Conservation (phyloP, 2,329 filamentous ascomycete genomes). For the Aspergillus sp. region DNA sequence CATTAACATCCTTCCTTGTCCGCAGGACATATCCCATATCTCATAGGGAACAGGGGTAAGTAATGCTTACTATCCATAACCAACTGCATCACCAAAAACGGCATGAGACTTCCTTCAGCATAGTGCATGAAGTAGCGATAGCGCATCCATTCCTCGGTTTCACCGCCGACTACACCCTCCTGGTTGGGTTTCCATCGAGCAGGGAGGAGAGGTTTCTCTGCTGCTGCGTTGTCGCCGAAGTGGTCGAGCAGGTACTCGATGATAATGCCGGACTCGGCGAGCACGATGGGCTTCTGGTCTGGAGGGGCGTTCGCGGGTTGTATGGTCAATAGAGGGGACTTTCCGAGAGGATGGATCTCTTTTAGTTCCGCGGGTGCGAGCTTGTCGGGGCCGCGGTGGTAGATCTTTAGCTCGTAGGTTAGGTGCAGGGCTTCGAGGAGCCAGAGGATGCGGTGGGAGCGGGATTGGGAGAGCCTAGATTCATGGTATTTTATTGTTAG, state of each 20-base stretch:
- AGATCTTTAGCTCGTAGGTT: constrained; percentile 76
- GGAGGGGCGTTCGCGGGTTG: constrained; percentile 44
- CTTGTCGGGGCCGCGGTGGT: constrained; percentile 65
- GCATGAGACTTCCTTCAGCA: constrained; percentile 80
- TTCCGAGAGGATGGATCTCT: constrained; percentile 80
- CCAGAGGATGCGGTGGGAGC: constrained; percentile 81
- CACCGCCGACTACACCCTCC: constrained; percentile 57
- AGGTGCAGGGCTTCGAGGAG: constrained; percentile 80
- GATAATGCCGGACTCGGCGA: constrained; percentile 82
- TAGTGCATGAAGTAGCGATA: constrained; percentile 78
- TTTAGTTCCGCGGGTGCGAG: constrained; percentile 77
- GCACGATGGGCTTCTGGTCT: constrained; percentile 53
- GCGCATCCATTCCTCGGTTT: constrained; percentile 62
- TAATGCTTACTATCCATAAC: constrained; percentile 54
- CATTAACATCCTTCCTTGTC: not conserved
- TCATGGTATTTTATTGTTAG: not conserved
- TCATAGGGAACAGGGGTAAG: too few species aligned
- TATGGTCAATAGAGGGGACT: constrained; percentile 77
- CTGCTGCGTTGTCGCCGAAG: constrained; percentile 46
- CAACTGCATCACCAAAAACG: constrained; percentile 64
- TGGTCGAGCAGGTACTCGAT: constrained; percentile 77
- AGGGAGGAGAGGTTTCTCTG: constrained; percentile 48
- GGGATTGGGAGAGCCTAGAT: constrained; percentile 70
- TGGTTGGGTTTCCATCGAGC: constrained; percentile 53
- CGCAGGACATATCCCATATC: not conserved